Conservation (phyloP, 202 grass and related monocot species). For the Saccharum hybrid region DNA sequence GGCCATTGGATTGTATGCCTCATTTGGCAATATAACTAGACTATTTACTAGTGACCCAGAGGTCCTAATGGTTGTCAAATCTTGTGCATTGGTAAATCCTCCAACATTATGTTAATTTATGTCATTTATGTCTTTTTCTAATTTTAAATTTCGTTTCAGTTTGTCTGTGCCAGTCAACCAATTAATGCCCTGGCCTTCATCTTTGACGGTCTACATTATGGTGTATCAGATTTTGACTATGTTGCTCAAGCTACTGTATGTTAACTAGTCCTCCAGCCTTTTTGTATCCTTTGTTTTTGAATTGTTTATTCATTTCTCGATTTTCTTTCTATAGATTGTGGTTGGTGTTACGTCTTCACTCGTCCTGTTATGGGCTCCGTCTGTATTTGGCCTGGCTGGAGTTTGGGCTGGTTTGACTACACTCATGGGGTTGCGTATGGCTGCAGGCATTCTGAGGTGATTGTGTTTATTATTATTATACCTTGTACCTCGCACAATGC, state of each 20-base stretch:
- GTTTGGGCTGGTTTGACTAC: slow-evolving; percentile 94
- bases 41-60: slow-evolving; percentile 81
- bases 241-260: slow-evolving; percentile 80
- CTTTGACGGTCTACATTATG: slow-evolving; percentile 94
- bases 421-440: slow-evolving; percentile 85
- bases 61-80: slow-evolving; percentile 80
- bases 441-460: slow-evolving; percentile 78
- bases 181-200: slow-evolving; percentile 94
- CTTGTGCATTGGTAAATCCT: slow-evolving; percentile 79
- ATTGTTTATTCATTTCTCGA: slow-evolving; percentile 29
- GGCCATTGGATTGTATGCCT: slow-evolving; percentile 69
- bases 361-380: slow-evolving; percentile 82
- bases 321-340: slow-evolving; percentile 65
- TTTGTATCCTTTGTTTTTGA: not conserved
- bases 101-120: slow-evolving; percentile 13
- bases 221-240: slow-evolving; percentile 93
- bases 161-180: slow-evolving; percentile 92
- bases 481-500: not conserved
- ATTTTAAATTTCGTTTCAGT: slow-evolving; percentile 59
- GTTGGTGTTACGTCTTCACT: slow-evolving; percentile 76
- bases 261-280: slow-evolving; percentile 27
- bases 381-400: slow-evolving; percentile 75
- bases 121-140: slow-evolving; percentile 9
- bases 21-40: slow-evolving; percentile 78
- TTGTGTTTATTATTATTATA: slow-evolving; percentile 32